Conservation (phyloP, 176 grass and related monocot genomes). For the Saccharum officinarum region DNA sequence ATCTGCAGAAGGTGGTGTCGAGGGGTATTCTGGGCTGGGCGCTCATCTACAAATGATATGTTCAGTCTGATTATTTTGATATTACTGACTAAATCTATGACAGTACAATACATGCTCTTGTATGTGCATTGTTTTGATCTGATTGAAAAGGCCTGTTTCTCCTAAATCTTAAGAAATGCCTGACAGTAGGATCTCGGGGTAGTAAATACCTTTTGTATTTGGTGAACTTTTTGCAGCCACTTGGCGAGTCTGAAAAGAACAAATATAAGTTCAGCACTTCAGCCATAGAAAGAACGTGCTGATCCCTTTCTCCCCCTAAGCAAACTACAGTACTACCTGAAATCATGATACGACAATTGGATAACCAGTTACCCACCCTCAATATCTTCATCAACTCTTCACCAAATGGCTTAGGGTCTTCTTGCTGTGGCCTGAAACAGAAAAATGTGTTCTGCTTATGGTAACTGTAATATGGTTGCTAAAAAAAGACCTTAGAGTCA, state of each 20-base stretch:
- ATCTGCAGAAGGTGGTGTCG: conserved; percentile 10
- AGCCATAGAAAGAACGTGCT: background rate
- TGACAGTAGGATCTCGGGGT: background rate
- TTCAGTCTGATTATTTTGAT: background rate
- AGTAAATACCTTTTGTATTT: conserved; percentile 32
- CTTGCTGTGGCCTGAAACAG: conserved; percentile 40
- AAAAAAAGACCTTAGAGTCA: background rate
- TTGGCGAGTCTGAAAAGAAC: conserved; percentile 44
- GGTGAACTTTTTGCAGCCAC: conserved; percentile 11
- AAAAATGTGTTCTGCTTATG: background rate
- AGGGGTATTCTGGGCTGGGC: background rate
- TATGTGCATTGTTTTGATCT: background rate
- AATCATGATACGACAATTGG: background rate
- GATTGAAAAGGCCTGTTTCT: background rate
- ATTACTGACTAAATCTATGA: background rate
- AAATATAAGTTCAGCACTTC: conserved; percentile 26
- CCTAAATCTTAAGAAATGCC: background rate
- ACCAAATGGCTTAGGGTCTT: conserved; percentile 51
- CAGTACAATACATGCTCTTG: background rate
- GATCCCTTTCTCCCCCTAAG: background rate
- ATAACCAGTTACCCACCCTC: conserved; percentile 42
- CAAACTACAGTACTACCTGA: background rate
- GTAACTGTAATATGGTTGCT: background rate
- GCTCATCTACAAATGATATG: conserved; percentile 18
- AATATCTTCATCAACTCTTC: conserved; percentile 51